phyloP scores from a whole-genome alignment of 768 basidiomycete species.

The Suillus subalutaceus region DNA sequence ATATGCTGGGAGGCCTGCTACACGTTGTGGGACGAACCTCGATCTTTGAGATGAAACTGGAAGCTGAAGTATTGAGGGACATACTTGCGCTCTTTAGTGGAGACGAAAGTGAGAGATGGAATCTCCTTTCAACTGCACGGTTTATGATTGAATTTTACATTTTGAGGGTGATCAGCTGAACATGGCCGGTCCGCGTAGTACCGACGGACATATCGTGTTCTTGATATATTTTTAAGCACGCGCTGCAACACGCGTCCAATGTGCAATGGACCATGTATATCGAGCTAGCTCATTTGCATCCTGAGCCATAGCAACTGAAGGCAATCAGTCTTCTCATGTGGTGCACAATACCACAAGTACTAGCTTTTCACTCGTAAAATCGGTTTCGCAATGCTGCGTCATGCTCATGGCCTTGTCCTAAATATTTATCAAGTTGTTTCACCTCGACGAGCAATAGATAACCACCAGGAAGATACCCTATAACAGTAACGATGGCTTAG shows the following conservation, averaged over 20 bases:
- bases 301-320: not conserved
- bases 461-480: not conserved
- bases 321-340: not conserved
- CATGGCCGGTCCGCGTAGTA: not conserved
- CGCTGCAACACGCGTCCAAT: not conserved
- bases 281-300: not conserved
- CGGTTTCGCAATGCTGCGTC: not conserved
- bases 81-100: conserved; percentile 8
- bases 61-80: conserved; percentile 17
- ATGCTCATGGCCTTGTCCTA: not conserved
- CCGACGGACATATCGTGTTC: not conserved
- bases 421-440: not conserved
- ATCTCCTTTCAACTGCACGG: not conserved
- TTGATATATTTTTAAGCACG: not conserved
- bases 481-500: not conserved
- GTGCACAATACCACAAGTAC: not conserved
- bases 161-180: conserved; percentile 3
- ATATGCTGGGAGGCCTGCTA: not conserved
- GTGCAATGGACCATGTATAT: not conserved
- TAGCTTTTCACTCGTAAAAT: not conserved
- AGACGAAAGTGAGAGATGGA: not conserved
- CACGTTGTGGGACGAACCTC: conserved; percentile 21
- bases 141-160: not conserved
- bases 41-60: conserved; percentile 31
- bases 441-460: not conserved